Base-by-base conservation (phyloP, 1,284 basidiomycete genomes). In the Ceraceosorus guamensis region DNA sequence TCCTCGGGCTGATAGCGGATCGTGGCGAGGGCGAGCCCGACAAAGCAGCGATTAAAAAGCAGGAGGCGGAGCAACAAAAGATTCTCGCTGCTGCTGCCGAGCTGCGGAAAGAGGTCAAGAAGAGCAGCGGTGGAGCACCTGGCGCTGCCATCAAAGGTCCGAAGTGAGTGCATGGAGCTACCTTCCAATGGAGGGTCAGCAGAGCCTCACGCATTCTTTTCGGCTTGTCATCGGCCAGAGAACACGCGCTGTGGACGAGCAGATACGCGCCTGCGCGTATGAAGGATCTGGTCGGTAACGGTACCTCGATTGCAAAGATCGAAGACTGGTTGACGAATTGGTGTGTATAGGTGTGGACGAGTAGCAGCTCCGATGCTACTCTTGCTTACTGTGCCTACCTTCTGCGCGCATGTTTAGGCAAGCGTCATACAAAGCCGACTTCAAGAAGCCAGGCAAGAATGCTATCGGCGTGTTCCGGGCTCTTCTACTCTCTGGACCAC, bases 211-310 rank as follows among this genome's bases (percentile, higher is more conserved):
- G n/a, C n/a, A n/a, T n/a, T n/a, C n/a, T n/a, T n/a, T n/a, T n/a
- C n/a, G n/a, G n/a, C n/a, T n/a, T 18, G 8, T 4, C 32, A 41
- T 46, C 33, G 18, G 50, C 34, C n/a, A n/a, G n/a, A n/a, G n/a
- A n/a, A n/a, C n/a, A 53, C 58, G 52, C 57, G 62, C 81, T 98
- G 1, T 98, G 95, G 95, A 97, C 95, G 32, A 87, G 86, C 37
- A 87, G 91, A 35, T 99, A 99, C 74, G 92, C 93, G 0, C 93
- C 95, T 0, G 83, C 85, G 63, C 82, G 81, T 11, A 65, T 92
- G 57, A 93, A 89, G 69, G 92, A 98, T 62, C 83, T 98, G 24
- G 96, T 92, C 60, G 95, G 95, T 4, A 98, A 98, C 80, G 96
- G 96, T 78, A 81, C 83, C 0, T 82, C 85, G 45, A 85, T 97